A percentile compares a stretch with the other conserved stretches of the same genome.
Conservation (phyloP, 2,329 filamentous ascomycete species). For the Huntiella bhutanensis region DNA sequence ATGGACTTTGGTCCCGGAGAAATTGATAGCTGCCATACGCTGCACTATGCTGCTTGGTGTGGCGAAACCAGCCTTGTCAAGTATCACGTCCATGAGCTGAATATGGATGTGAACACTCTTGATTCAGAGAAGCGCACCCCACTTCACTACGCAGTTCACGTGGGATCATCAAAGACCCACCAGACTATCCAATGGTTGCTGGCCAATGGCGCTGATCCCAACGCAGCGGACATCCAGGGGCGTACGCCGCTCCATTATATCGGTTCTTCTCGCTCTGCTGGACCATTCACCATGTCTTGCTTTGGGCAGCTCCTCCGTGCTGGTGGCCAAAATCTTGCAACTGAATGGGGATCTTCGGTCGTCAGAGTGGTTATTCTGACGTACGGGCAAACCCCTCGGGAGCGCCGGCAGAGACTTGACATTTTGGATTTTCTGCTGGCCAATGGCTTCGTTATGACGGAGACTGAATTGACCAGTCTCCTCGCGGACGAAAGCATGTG, state of each 20-base stretch:
- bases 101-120: constrained; percentile 3
- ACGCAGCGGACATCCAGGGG: constrained; percentile 4
- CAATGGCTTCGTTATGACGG: not conserved
- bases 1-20: not conserved
- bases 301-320: constrained; percentile 1
- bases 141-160: constrained; percentile 2
- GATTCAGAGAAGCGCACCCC: constrained; percentile 4
- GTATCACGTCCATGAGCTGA: constrained; percentile 3
- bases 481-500: no score
- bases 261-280: not conserved
- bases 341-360: not conserved
- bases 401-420: not conserved
- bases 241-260: constrained; percentile 4
- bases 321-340: constrained; percentile 5
- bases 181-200: constrained; percentile 7
- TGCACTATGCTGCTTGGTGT: constrained; percentile 5
- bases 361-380: constrained; percentile 4
- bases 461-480: no score
- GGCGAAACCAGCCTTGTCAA: constrained; percentile 5
- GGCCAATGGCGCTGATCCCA: constrained; percentile 3
- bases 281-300: constrained; percentile 1
- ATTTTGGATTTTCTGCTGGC: constrained; percentile 3
- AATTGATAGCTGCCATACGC: not conserved
- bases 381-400: not conserved
- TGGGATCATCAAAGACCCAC: not conserved